These are phyloP conservation scores for Sugiyamaella sp. DNA, from an alignment of 1,139 yeast genomes.

Conservation along the genomic window DNA sequence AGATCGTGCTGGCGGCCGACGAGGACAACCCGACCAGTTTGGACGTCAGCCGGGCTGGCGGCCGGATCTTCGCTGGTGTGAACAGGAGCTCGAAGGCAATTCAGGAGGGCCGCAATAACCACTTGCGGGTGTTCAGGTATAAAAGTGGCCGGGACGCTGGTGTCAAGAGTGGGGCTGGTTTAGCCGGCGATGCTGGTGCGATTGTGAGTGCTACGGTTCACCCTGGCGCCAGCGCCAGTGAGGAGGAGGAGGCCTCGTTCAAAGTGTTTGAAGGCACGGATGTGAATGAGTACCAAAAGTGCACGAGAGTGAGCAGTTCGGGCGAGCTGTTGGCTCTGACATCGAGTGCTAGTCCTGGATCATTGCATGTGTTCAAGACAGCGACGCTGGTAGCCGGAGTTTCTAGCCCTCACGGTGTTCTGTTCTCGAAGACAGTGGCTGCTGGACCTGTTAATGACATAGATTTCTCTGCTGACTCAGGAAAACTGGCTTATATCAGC, in stretches of 20 bases:
- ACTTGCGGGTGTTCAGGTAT: conserved; percentile 65
- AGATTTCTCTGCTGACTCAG: conserved; percentile 32
- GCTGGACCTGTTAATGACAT: conserved; percentile 30
- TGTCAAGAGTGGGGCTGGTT: conserved; percentile 14
- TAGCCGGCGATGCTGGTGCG: no score
- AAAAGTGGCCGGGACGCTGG: conserved; percentile 27
- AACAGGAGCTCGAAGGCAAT: conserved; percentile 65
- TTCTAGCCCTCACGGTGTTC: not conserved
- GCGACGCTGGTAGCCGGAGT: conserved; percentile 3
- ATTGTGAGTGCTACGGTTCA: no score
- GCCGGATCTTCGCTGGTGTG: conserved; percentile 67
- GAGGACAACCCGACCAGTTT: conserved; percentile 44
- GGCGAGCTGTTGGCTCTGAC: conserved; percentile 32
- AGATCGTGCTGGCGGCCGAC: conserved; percentile 30
- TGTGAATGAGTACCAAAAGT: conserved; percentile 38
- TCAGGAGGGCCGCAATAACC: conserved; percentile 67
- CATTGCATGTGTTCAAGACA: conserved; percentile 26
- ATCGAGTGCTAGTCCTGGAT: conserved; percentile 30
- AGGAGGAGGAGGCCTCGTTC: conserved; percentile 16
- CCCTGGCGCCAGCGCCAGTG: no score
- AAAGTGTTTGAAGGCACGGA: conserved; percentile 25
- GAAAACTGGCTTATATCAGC: conserved; percentile 31
- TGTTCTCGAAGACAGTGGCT: conserved; percentile 18
- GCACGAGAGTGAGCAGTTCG: conserved; percentile 23
- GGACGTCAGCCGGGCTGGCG: conserved; percentile 36